Conservation (phyloP, 768 basidiomycete genomes). For the Psilocybe cyanescens region DNA sequence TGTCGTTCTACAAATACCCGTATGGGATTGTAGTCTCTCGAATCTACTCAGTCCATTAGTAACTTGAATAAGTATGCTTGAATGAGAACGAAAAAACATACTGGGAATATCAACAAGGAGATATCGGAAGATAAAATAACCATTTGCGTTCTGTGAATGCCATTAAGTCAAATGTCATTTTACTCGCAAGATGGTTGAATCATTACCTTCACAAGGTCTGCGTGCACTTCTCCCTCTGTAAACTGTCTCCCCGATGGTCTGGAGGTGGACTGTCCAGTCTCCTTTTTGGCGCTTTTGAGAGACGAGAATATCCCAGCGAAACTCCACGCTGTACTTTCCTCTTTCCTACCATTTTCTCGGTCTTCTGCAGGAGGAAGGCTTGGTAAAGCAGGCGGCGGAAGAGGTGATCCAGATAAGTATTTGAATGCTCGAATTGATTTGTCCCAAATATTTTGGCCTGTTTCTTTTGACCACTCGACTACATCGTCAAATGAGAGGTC, state of each 20-base stretch:
- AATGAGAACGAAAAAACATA: conserved; percentile 44
- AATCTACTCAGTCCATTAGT: conserved; percentile 43
- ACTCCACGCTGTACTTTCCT: conserved; percentile 50
- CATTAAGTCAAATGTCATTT: neutral
- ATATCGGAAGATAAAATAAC: conserved; percentile 79
- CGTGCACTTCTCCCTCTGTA: conserved; percentile 83
- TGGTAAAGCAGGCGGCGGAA: conserved; percentile 38
- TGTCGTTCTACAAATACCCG: conserved; percentile 74
- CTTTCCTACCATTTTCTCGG: conserved; percentile 27
- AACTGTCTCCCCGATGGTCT: conserved; percentile 47
- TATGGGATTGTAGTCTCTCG: conserved; percentile 60
- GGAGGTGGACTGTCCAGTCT: conserved; percentile 29
- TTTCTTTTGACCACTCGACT: conserved; percentile 48
- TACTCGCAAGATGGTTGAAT: conserved; percentile 1
- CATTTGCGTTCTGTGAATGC: conserved; percentile 64
- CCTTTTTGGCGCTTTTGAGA: conserved; percentile 42
- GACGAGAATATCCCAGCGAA: conserved; percentile 74
- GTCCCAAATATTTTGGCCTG: conserved; percentile 44
- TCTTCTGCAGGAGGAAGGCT: conserved; percentile 32
- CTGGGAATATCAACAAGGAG: conserved; percentile 81
- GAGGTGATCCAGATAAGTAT: conserved; percentile 71
- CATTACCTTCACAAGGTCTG: conserved; percentile 73
- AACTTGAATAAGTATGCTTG: conserved; percentile 8
- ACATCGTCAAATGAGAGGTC: conserved; percentile 63
- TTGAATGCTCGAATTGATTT: conserved; percentile 62